Base-by-base conservation (phyloP, 1,139 yeast species). In the Kurtzmaniella quercitrusa region DNA sequence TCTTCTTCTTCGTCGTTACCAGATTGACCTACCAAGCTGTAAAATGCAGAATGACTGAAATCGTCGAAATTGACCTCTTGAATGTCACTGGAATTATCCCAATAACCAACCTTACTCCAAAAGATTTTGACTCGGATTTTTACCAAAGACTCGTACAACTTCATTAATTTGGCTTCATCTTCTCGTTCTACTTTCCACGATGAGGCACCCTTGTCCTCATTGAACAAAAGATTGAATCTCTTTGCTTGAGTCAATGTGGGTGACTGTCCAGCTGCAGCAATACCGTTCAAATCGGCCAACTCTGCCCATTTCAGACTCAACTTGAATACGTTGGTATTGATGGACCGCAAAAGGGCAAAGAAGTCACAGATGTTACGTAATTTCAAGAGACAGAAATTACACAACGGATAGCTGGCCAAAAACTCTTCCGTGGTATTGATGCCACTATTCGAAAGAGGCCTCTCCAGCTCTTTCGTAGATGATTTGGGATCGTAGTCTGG, bases 91-190 rank as follows among this genome's bases (percentile, higher is more conserved):
- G 55, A 59, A 39, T 66, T 66, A 47, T 74, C 81, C 82, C 83
- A 78, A 40, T 71, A 68, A 1, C 98, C 98, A 23, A 84, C 62
- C 50, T 88, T 81, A n/a, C 94, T 74, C 93, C 95, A 91, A 63
- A 85, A 88, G 51, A 89, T 71, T 55, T 68, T 69, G 43, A 60
- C 56, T 30, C 78, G 56, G 11, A 70, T 64, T 40, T 59, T 56
- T n/a, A 62, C 53, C 35, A 56, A 54, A 49, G 33, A 17, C 11
- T 36, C 28, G 22, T 42, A 42, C 17, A 42, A 35, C 20, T 40
- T 39, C 45, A 42, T 42, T 9, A 39, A 20, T 23, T 42, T 42
- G 19, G 45, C 43, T 26, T 42, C 45, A 17, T 42, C 45, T 17
- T 39, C 35, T 5, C 34, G 19, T 4, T 34, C 45, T 32, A n/a